Conservation (phyloP, 129 eudicot genomes). For the Pulicaria dysenterica region DNA sequence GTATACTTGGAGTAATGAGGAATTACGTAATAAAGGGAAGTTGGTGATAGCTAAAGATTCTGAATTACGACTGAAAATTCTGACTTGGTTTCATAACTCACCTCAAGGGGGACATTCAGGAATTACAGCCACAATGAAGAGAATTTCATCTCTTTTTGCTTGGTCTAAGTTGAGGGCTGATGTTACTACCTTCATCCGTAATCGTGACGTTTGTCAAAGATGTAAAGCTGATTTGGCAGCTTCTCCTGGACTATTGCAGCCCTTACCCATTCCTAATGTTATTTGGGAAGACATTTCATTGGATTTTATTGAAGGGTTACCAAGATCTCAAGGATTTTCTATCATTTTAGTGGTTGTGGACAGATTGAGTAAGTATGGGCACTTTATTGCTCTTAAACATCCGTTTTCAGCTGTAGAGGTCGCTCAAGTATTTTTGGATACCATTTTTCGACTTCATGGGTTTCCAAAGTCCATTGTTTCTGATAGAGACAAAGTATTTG, state of each 20-base stretch:
- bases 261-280: not conserved
- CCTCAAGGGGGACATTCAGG: not conserved
- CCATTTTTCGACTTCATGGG: not conserved
- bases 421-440: not conserved
- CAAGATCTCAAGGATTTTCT: not conserved
- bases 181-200: not conserved
- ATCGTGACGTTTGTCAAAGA: not conserved
- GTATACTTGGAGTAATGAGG: not conserved
- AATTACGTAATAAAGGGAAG: not conserved
- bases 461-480: not conserved
- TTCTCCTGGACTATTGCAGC: not conserved
- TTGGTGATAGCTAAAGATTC: not conserved
- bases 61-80: too few relatives aligned
- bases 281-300: not conserved
- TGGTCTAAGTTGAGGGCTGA: not conserved
- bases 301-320: conserved; percentile 2
- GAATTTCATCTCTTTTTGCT: not conserved
- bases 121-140: not conserved
- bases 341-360: not conserved
- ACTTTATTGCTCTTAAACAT: not conserved
- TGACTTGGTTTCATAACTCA: too few relatives aligned
- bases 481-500: not conserved
- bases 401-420: not conserved
- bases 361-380: not conserved
- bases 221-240: not conserved